phyloP scores from a whole-genome alignment of 768 basidiomycete genomes.

The Tubosaeta brunneosetosa region DNA sequence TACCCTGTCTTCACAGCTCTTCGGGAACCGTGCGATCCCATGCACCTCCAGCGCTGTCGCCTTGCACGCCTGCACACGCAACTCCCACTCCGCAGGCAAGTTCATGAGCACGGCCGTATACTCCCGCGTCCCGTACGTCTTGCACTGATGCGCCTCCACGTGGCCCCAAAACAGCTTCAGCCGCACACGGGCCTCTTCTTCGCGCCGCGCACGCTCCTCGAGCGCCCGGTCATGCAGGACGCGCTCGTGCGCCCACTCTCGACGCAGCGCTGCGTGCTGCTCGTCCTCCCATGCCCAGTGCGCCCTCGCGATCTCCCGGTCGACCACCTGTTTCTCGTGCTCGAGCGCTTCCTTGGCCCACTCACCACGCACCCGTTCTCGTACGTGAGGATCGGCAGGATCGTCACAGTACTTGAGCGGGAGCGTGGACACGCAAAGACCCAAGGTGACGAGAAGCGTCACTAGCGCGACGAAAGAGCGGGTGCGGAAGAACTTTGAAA shows the following conservation, averaged over 20 bases:
- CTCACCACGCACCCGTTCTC: constrained; percentile 17
- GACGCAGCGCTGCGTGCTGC: constrained; percentile 2
- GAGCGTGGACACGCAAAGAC: constrained; percentile 7
- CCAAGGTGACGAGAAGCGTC: background rate
- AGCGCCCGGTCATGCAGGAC: constrained; percentile 12
- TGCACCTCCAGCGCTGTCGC: constrained; percentile 23
- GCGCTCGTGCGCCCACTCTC: constrained; percentile 19
- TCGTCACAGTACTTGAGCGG: constrained; percentile 17
- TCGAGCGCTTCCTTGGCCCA: constrained; percentile 17
- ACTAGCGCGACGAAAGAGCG: background rate
- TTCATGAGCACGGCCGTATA: constrained; percentile 30
- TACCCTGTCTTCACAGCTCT: constrained; percentile 21
- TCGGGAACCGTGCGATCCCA: constrained; percentile 13
- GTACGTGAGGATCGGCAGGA: constrained; percentile 14
- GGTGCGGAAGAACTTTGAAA: background rate
- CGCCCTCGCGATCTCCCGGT: constrained; percentile 8
- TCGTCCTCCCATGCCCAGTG: constrained; percentile 22
- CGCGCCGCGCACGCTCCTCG: constrained; percentile 16
- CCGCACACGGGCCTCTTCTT: constrained; percentile 16
- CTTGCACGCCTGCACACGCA: constrained; percentile 22
- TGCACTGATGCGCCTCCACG: constrained; percentile 21
- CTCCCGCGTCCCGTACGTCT: constrained; percentile 23
- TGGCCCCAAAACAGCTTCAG: constrained; percentile 22
- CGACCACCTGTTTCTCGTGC: constrained; percentile 11
- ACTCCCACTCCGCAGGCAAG: constrained; percentile 20